A percentile compares a stretch with the other conserved stretches of the same genome.
Conservation (phyloP, 176 grass and related monocot genomes). For the Zea luxurians region DNA sequence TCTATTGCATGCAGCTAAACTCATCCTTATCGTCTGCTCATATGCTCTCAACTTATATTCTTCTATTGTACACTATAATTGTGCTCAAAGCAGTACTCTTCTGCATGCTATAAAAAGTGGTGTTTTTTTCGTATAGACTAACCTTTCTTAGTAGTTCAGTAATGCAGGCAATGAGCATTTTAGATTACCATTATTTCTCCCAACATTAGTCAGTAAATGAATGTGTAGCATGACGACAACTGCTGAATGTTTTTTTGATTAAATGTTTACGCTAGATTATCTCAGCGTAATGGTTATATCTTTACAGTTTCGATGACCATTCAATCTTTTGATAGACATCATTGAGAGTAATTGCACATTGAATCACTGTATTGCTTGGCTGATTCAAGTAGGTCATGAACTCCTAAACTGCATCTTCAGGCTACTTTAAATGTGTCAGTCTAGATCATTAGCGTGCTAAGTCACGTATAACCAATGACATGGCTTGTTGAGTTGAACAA, state of each 20-base stretch:
- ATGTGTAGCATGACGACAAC: neutral
- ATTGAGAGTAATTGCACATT: neutral
- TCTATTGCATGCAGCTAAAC: slow-evolving; percentile 18
- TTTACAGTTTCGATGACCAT: slow-evolving; percentile 14
- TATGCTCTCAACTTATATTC: slow-evolving; percentile 16
- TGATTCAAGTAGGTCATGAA: slow-evolving; percentile 3
- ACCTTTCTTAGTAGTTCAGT: slow-evolving; percentile 21
- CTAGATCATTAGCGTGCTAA: neutral
- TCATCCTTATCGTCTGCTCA: slow-evolving; percentile 30
- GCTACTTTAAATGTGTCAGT: neutral
- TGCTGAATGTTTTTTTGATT: neutral
- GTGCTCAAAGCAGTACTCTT: slow-evolving; percentile 12
- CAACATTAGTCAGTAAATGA: neutral
- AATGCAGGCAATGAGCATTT: slow-evolving; percentile 6
- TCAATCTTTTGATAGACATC: neutral
- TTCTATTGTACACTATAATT: slow-evolving; percentile 20
- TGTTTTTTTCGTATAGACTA: slow-evolving; percentile 23
- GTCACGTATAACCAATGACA: neutral
- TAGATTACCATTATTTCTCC: slow-evolving; percentile 16
- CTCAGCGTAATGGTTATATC: neutral
- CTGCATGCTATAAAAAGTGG: slow-evolving; percentile 17
- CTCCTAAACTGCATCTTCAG: neutral
- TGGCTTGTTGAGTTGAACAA: neutral
- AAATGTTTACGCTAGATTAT: neutral
- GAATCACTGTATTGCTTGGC: neutral